Evolutionary conservation across 352 stramenopile genomes (phyloP).

Genomic region (Phytophthora fragariae): DNA sequence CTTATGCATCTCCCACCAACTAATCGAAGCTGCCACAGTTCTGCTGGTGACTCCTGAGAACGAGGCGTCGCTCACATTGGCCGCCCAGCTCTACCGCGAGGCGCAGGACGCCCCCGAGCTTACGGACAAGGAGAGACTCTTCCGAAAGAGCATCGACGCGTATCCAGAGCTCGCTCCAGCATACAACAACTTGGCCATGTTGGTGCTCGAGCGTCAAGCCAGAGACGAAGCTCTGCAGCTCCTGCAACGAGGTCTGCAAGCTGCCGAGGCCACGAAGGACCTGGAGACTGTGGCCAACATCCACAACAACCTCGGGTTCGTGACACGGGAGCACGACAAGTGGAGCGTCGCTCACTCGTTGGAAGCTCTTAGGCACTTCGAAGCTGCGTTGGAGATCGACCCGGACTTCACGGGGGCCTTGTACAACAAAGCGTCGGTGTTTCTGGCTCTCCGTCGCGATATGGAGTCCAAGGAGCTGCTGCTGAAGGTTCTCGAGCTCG

Average conservation of each 20-base stretch:
- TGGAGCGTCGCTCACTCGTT: conserved; percentile 50
- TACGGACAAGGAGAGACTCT: conserved; percentile 41
- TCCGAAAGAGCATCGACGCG: conserved; percentile 53
- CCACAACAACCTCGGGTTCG: conserved; percentile 80
- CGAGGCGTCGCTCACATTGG: conserved; percentile 30
- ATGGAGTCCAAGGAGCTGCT: conserved; percentile 50
- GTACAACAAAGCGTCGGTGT: conserved; percentile 78
- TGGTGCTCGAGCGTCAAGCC: conserved; percentile 43
- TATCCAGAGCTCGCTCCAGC: conserved; percentile 58
- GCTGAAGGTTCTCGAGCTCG: conserved; percentile 47
- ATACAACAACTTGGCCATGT: conserved; percentile 87
- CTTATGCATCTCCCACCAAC: conserved; percentile 6
- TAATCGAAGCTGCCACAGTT: conserved; percentile 1
- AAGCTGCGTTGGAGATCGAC: conserved; percentile 49
- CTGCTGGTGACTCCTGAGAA: conserved; percentile 38
- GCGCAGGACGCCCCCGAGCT: conserved; percentile 18
- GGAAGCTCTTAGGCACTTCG: conserved; percentile 67
- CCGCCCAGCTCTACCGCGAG: conserved; percentile 40
- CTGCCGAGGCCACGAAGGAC: conserved; percentile 47
- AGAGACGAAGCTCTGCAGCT: conserved; percentile 45
- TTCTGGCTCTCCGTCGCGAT: conserved; percentile 49
- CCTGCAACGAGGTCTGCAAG: conserved; percentile 48
- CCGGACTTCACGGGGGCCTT: conserved; percentile 55
- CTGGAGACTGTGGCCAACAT: conserved; percentile 52
- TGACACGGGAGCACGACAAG: conserved; percentile 43